phyloP scores from a whole-genome alignment of 805 yeast genomes.

The Metschnikowia drakensbergensis region DNA sequence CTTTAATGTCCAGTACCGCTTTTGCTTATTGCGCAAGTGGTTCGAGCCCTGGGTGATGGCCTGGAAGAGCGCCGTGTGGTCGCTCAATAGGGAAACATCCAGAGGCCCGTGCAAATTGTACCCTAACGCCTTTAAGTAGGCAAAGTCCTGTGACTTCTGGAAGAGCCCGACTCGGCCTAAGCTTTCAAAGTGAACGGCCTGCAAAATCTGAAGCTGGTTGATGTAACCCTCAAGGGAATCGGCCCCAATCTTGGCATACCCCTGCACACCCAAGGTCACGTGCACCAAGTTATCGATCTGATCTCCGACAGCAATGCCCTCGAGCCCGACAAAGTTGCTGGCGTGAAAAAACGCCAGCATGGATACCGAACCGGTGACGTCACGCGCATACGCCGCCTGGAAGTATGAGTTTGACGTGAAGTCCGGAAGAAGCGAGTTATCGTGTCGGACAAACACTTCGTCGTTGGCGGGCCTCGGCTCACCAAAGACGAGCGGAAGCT shows the following conservation, averaged over 20 bases:
- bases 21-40: conserved; percentile 16
- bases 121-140: conserved; percentile 31
- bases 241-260: conserved; percentile 26
- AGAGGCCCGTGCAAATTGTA: conserved; percentile 35
- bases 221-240: conserved; percentile 24
- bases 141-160: conserved; percentile 15
- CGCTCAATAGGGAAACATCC: conserved; percentile 13
- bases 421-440: conserved; percentile 33
- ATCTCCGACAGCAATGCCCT: conserved; percentile 13
- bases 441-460: conserved; percentile 30
- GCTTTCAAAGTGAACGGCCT: conserved; percentile 21
- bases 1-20: conserved; percentile 26
- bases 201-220: conserved; percentile 39
- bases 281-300: neutral
- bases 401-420: conserved; percentile 33
- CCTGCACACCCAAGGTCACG: conserved; percentile 26
- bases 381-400: conserved; percentile 37
- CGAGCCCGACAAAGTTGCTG: conserved; percentile 26
- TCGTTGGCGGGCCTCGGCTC: conserved; percentile 17
- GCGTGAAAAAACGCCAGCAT: conserved; percentile 33
- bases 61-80: conserved; percentile 15
- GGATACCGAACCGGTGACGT: conserved; percentile 33
- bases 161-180: conserved; percentile 7
- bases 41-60: conserved; percentile 14
- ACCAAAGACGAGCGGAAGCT: conserved; percentile 12